Conservation (phyloP, 2,329 filamentous ascomycete genomes). For the Fusarium papillatum region DNA sequence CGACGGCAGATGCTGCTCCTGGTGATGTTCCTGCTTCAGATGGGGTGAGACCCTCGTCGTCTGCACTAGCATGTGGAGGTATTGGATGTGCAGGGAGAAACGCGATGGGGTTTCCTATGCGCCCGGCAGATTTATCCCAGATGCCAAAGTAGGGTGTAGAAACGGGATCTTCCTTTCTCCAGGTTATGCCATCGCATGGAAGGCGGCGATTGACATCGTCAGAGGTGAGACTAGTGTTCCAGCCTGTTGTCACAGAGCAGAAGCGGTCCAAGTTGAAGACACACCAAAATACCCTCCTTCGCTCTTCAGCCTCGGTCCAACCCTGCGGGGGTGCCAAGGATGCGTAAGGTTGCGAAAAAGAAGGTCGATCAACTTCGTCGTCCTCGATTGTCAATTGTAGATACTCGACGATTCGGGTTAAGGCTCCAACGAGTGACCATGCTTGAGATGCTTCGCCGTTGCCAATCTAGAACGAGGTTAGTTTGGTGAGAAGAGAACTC, state of each 20-base stretch:
- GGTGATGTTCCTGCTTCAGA: slow-evolving; percentile 27
- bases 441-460: slow-evolving; percentile 41
- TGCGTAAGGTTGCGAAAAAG: slow-evolving; percentile 41
- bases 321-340: slow-evolving; percentile 45
- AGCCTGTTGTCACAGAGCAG: slow-evolving; percentile 48
- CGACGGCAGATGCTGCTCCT: slow-evolving; percentile 30
- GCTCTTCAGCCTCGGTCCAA: slow-evolving; percentile 48
- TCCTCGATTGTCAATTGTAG: slow-evolving; percentile 46
- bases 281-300: slow-evolving; percentile 53
- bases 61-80: background rate
- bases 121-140: slow-evolving; percentile 51
- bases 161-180: slow-evolving; percentile 52
- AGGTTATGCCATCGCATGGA: slow-evolving; percentile 53
- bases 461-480: slow-evolving; percentile 40
- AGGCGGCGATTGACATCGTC: slow-evolving; percentile 52
- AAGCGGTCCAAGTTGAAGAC: slow-evolving; percentile 54
- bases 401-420: slow-evolving; percentile 47
- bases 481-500: background rate
- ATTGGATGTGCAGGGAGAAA: slow-evolving; percentile 44
- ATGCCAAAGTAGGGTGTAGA: slow-evolving; percentile 56
- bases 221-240: slow-evolving; percentile 53
- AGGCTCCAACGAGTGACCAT: slow-evolving; percentile 45
- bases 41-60: slow-evolving; percentile 16
- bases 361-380: slow-evolving; percentile 45
- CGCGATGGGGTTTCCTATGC: slow-evolving; percentile 49